Conservation (phyloP, 2,329 filamentous ascomycete species). For the Aciculosporium take region DNA sequence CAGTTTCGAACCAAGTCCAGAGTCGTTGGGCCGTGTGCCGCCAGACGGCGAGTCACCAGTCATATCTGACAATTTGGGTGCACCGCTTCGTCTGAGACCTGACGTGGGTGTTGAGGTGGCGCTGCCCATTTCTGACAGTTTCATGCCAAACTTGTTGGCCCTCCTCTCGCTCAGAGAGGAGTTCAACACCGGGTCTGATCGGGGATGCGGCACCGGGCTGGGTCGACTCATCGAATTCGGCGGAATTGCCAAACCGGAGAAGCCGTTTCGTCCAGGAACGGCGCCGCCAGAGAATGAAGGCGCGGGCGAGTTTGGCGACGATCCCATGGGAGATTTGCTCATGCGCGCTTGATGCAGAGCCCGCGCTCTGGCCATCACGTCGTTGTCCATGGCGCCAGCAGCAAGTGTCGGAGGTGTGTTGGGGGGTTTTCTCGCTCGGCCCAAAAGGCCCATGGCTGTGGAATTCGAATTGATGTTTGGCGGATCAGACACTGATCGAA, state of each 20-base stretch:
- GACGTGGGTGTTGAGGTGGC: slow-evolving; percentile 14
- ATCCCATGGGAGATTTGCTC: slow-evolving; percentile 21
- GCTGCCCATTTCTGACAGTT: slow-evolving; percentile 38
- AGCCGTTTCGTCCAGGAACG: slow-evolving; percentile 25
- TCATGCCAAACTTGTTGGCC: slow-evolving; percentile 38
- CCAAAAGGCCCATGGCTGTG: slow-evolving; percentile 67
- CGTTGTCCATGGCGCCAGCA: slow-evolving; percentile 21
- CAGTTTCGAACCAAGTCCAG: slow-evolving; percentile 33
- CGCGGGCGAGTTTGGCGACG: slow-evolving; percentile 17
- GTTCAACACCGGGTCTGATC: slow-evolving; percentile 38
- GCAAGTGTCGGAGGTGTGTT: slow-evolving; percentile 24
- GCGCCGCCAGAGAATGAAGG: slow-evolving; percentile 20
- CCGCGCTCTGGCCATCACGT: slow-evolving; percentile 33
- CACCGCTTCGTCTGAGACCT: slow-evolving; percentile 17
- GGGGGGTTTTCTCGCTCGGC: slow-evolving; percentile 42
- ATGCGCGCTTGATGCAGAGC: slow-evolving; percentile 32
- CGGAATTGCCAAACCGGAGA: slow-evolving; percentile 30
- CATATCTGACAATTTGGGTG: slow-evolving; percentile 32
- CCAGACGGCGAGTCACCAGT: slow-evolving; percentile 11
- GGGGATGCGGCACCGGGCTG: slow-evolving; percentile 32
- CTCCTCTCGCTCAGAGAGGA: slow-evolving; percentile 54
- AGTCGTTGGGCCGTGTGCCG: slow-evolving; percentile 19
- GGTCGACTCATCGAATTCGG: slow-evolving; percentile 28
- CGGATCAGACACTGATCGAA: slow-evolving; percentile 46
- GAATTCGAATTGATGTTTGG: slow-evolving; percentile 64